Evolutionary conservation across 208 protist species (phyloP).

Genomic region (Tetramitus jugosus): DNA sequence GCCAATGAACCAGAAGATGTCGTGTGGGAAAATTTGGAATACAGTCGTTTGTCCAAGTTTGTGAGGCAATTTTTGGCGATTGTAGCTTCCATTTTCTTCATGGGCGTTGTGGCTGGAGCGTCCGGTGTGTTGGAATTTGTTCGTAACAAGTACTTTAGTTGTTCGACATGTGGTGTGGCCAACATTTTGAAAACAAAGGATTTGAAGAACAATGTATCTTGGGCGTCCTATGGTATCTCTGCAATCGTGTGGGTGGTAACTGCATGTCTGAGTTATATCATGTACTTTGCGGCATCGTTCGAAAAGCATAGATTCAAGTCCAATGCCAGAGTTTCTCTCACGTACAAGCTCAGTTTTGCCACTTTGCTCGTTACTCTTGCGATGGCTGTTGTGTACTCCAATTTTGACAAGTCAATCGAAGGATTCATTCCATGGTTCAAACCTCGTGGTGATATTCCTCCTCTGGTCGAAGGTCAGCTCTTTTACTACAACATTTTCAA

Average conservation of each 20-base stretch:
- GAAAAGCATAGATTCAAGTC: background rate
- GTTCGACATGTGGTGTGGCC: no score
- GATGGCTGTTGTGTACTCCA: background rate
- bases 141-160: no score
- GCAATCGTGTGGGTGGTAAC: background rate
- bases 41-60: background rate
- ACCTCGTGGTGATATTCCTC: background rate
- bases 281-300: background rate
- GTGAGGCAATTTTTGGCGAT: background rate
- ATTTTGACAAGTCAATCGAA: background rate
- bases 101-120: background rate
- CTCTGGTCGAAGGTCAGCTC: background rate
- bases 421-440: background rate
- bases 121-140: background rate
- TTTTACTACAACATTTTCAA: background rate
- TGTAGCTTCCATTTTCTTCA: background rate
- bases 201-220: background rate
- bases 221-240: background rate
- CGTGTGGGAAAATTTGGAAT: constrained; percentile 12
- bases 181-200: background rate
- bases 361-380: background rate
- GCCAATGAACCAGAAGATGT: background rate
- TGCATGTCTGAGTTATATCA: background rate
- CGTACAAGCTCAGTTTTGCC: background rate
- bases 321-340: background rate